A percentile compares a stretch with the other conserved stretches of the same genome.
Conservation (phyloP, 495 filamentous ascomycete genomes). For the Evernia prunastri region DNA sequence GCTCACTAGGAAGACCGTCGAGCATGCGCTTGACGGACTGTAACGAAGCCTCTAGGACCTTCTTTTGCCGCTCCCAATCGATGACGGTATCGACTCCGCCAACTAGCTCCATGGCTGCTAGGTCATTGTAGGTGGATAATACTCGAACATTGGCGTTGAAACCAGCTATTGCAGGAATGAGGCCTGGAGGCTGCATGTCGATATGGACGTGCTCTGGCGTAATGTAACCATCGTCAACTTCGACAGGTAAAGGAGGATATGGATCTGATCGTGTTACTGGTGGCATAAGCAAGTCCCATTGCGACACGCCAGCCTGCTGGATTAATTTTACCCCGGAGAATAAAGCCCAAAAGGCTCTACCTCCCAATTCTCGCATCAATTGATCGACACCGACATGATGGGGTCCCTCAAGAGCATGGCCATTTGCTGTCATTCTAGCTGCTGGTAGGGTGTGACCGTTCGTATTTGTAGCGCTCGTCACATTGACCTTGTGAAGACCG, state of each 20-base stretch:
- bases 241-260: constrained; percentile 72
- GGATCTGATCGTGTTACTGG: constrained; percentile 65
- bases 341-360: constrained; percentile 72
- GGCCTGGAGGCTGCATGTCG: constrained; percentile 49
- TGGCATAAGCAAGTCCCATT: constrained; percentile 57
- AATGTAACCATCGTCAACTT: constrained; percentile 75
- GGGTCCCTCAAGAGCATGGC: constrained; percentile 14
- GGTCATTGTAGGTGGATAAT: constrained; percentile 59
- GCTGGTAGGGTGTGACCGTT: constrained; percentile 11
- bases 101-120: constrained; percentile 64
- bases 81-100: constrained; percentile 63
- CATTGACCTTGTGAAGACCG: constrained; percentile 20
- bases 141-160: constrained; percentile 73
- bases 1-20: constrained; percentile 52
- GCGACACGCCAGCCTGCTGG: constrained; percentile 62
- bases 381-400: constrained; percentile 46
- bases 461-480: constrained; percentile 4
- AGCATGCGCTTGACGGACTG: constrained; percentile 54
- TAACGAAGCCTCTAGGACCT: constrained; percentile 54
- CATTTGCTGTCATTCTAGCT: constrained; percentile 15
- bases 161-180: constrained; percentile 58
- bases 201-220: constrained; percentile 52
- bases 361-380: constrained; percentile 69
- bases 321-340: constrained; percentile 57
- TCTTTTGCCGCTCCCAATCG: constrained; percentile 67